Evolutionary conservation across 1,139 yeast genomes (phyloP).

Genomic region (Hanseniaspora uvarum): DNA sequence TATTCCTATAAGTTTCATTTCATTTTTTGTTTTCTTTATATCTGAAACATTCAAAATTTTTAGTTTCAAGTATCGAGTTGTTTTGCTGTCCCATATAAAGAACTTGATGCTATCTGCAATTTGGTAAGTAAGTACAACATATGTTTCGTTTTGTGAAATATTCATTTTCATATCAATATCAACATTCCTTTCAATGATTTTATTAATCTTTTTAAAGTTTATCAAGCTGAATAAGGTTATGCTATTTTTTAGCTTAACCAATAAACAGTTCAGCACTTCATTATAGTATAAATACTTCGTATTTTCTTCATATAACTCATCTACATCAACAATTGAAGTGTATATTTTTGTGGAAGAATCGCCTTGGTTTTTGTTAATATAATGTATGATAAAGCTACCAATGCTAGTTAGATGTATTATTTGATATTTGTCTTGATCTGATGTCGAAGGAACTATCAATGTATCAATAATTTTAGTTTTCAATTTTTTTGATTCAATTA

Average conservation of each 20-base stretch:
- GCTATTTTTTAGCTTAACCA: conserved; percentile 3
- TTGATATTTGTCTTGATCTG: conserved; percentile 1
- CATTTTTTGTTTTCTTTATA: not conserved
- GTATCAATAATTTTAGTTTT: not conserved
- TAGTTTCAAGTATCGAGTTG: not conserved
- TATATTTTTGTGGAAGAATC: conserved; percentile 5
- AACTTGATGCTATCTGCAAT: not conserved
- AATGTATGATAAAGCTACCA: conserved; percentile 4
- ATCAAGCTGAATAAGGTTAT: conserved; percentile 4
- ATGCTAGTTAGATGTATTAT: conserved; percentile 2
- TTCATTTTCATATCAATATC: not conserved
- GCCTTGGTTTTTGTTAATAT: conserved; percentile 2
- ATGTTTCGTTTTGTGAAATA: conserved; percentile 1
- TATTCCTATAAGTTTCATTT: not conserved
- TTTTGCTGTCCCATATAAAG: conserved; percentile 5
- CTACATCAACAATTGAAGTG: not conserved
- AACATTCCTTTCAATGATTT: conserved; percentile 11
- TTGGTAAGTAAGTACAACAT: conserved; percentile 4
- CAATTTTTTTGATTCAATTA: not conserved
- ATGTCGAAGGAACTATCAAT: not conserved
- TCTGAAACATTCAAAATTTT: not conserved
- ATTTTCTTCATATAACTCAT: not conserved
- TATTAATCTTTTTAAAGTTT: conserved; percentile 10
- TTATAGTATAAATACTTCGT: not conserved
- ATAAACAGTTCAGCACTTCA: conserved; percentile 2